These are phyloP conservation scores for Cladosporium colombiae DNA, from an alignment of 2,329 filamentous ascomycete species.

Conservation along the genomic window DNA sequence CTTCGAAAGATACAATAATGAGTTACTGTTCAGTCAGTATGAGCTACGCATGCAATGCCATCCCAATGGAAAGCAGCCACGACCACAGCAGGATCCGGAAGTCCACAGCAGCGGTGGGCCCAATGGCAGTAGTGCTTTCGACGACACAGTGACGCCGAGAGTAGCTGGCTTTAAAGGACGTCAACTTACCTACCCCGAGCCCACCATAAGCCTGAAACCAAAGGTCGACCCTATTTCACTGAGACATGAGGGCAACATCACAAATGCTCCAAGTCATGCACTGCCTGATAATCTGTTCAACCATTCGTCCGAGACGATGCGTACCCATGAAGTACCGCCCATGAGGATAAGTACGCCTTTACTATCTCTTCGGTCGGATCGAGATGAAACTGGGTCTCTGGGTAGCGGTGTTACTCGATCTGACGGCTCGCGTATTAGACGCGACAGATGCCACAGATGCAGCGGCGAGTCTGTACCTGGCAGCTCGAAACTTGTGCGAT, in stretches of 20 bases:
- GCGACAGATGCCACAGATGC: slow-evolving; percentile 37
- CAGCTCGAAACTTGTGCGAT: slow-evolving; percentile 36
- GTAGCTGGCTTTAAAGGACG: not conserved
- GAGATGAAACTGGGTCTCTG: slow-evolving; percentile 12
- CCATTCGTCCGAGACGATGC: not conserved
- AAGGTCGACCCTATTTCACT: no score
- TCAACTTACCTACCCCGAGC: not conserved
- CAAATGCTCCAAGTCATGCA: not conserved
- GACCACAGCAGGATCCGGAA: not conserved
- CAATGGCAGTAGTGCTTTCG: not conserved
- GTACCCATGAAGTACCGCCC: not conserved
- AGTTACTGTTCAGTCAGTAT: slow-evolving; percentile 21
- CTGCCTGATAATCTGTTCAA: not conserved
- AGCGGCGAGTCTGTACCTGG: slow-evolving; percentile 28
- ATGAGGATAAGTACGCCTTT: not conserved
- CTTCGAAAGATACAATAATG: slow-evolving; percentile 15
- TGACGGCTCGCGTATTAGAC: slow-evolving; percentile 1
- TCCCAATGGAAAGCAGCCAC: slow-evolving; percentile 10
- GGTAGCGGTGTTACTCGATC: slow-evolving; percentile 4
- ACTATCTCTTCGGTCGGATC: slow-evolving; percentile 1
- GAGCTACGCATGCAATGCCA: slow-evolving; percentile 22
- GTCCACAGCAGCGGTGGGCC: not conserved
- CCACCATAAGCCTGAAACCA: not conserved
- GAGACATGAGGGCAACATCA: not conserved
- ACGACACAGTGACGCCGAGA: not conserved